Evolutionary conservation across 371 early-diverging fungal species (phyloP).

Genomic region (Astathelohania contejeani): DNA sequence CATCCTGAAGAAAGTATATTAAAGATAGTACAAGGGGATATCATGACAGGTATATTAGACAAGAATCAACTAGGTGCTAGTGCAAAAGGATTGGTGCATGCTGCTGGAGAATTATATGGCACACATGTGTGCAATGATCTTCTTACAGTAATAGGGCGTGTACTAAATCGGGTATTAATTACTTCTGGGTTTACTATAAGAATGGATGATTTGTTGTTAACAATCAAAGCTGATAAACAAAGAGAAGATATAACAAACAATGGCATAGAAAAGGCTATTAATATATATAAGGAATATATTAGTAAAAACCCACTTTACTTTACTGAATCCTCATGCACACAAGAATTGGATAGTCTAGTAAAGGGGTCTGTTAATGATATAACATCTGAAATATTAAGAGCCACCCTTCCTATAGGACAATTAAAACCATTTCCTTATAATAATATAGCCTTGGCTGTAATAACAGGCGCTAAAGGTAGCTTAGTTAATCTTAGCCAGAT

Average conservation of each 20-base stretch:
- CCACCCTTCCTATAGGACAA: constrained; percentile 66
- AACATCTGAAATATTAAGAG: constrained; percentile 23
- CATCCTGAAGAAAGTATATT: constrained; percentile 65
- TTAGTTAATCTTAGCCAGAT: constrained; percentile 94
- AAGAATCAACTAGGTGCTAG: constrained; percentile 89
- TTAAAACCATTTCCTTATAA: constrained; percentile 74
- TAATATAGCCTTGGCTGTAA: constrained; percentile 93
- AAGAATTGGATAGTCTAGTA: constrained; percentile 23
- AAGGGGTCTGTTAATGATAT: constrained; percentile 25
- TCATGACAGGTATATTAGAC: constrained; percentile 81
- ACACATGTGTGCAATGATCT: constrained; percentile 72
- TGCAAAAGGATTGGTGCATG: constrained; percentile 78
- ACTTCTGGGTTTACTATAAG: constrained; percentile 77
- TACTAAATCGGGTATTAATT: constrained; percentile 80
- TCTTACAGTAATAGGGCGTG: constrained; percentile 72
- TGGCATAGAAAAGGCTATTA: constrained; percentile 51
- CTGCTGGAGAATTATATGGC: constrained; percentile 84
- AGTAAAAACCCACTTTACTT: constrained; percentile 14
- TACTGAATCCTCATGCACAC: neutral
- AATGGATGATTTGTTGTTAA: constrained; percentile 85
- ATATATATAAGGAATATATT: constrained; percentile 4
- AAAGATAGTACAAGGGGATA: constrained; percentile 64
- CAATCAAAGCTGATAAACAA: constrained; percentile 23
- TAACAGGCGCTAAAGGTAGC: constrained; percentile 94
- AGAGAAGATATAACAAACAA: constrained; percentile 58